A percentile compares a stretch with the other conserved stretches of the same genome.
These are phyloP conservation scores for Aspergillus quadrilineatus DNA, from an alignment of 2,329 filamentous ascomycete genomes.

Conservation along the genomic window DNA sequence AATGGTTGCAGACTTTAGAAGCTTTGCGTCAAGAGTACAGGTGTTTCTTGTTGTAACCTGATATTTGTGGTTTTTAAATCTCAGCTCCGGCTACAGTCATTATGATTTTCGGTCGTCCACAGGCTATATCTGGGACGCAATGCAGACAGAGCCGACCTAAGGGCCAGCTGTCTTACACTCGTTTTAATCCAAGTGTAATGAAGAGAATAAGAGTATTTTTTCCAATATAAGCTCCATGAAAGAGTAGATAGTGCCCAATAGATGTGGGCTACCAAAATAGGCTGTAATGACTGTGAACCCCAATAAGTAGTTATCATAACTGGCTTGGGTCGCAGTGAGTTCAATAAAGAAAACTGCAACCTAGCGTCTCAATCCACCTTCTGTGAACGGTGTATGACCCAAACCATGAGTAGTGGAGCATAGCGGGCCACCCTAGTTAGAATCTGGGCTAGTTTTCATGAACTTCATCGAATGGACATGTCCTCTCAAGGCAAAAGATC, in stretches of 20 bases:
- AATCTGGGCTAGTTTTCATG: too few species aligned
- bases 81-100: constrained; percentile 10
- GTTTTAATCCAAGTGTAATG: neutral
- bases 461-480: too few species aligned
- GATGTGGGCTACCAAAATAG: too few species aligned
- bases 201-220: neutral
- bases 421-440: too few species aligned
- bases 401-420: too few species aligned
- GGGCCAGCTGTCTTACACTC: neutral
- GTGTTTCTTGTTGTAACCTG: constrained; percentile 20
- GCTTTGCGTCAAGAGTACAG: constrained; percentile 27
- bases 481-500: too few species aligned
- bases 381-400: too few species aligned
- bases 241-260: neutral
- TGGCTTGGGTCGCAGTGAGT: too few species aligned
- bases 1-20: constrained; percentile 24
- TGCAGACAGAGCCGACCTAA: constrained; percentile 2
- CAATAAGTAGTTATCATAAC: too few species aligned
- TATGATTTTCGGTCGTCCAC: neutral
- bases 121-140: neutral
- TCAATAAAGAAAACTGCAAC: too few species aligned
- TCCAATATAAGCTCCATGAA: neutral
- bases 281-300: too few species aligned
- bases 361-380: too few species aligned
- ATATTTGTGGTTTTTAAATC: constrained; percentile 13